Base-by-base conservation (phyloP, 192 early-diverging fungal species). In the Paraglomus brasilianum region DNA sequence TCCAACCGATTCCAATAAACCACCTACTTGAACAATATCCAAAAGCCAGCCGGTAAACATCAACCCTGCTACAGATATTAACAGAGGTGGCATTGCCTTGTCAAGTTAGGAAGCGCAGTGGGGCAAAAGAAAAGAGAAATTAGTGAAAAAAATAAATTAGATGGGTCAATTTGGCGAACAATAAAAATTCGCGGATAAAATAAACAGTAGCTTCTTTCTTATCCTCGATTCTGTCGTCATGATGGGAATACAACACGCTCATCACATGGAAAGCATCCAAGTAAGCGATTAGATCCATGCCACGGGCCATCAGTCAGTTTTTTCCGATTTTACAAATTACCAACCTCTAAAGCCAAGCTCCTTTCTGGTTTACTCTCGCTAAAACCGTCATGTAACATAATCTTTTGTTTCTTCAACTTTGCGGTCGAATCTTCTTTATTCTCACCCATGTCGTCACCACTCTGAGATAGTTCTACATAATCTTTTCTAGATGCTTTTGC, bases 41-140 rank as follows among this genome's bases (percentile, higher is more conserved):
- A 93, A 70, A 43, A 91, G 71, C 78, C 83, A 89, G 9, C 91
- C 91, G 1, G 91, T 87, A 42, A 85, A 73, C 24, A 91, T 81
- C 2, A 88, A 82, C 8, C 91, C 90, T 21, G 75, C 80, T 0
- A 91, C 89, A 43, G 89, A 86, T 38, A 93, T 78, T 24, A 91
- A 74, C 8, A 93, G 72, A 0, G 89, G 84, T 0, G 88, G 88
- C 46, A 88, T 53, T 22, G 86, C 85, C 74, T 90, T 77, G 5
- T 30, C 30, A 82, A 44, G n/a, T 10, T 5, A 51, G 19, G 19
- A 13, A 7, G 8, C 13, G 39, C 4, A 1, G 38, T 2, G 19
- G n/a, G 9, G 1, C 10, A 15, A 22, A 11, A 56, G 9, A 56
- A 56, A 56, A 56, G 3, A n/a, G 1, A 22, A 22, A 2, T 21